Evolutionary conservation across 495 filamentous ascomycete genomes (phyloP), one percentile per base, ranked within the genome.

Genomic region (Tricharina praecox): DNA sequence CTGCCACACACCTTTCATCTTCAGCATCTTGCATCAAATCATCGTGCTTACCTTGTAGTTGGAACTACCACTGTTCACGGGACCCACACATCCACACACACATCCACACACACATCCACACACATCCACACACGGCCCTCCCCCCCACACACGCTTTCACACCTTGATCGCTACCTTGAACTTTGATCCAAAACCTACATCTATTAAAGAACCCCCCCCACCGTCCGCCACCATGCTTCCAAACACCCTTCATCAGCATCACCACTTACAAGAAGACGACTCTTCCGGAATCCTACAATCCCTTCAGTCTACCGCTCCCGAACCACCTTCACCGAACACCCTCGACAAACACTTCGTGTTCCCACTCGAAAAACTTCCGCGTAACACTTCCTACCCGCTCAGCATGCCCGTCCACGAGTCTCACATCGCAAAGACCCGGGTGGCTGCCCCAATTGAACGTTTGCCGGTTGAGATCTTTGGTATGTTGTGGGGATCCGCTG

Each of bases 381-480:
- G 10, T 19, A 30, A 34, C 10, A 16, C 8, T 24, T 40, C 37
- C 9, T 43, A 43, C 40, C 11, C 41, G n/a, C 10, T 33, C 21
- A 26, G 5, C 43, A 46, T 32, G 25, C 11, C 25, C 13, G 34
- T 9, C 20, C 10, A 19, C 25, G 24, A 34, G 15, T 34, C 43
- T 33, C 39, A 8, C 5, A 39, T 15, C 15, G 13, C 36, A 15
- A 15, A 23, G 19, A 8, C 7, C 24, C 52, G 47, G 24, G 49
- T 50, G 16, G 23, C 42, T 13, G 58, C 58, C 8, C 58, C 58
- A 11, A 56, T 61, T 38, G 58, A 61, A n/a, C 57, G 55, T 4
- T 50, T 61, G 16, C 58, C 58, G 15, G 58, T 59, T 24, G 58
- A 61, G 48, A 60, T 61, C 37, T 60, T 61, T 43, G 58, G 58